Evolutionary conservation across 176 grass and related monocot species (phyloP), one percentile per base, ranked within the genome.

Genomic region (Tuctoria greenei): DNA sequence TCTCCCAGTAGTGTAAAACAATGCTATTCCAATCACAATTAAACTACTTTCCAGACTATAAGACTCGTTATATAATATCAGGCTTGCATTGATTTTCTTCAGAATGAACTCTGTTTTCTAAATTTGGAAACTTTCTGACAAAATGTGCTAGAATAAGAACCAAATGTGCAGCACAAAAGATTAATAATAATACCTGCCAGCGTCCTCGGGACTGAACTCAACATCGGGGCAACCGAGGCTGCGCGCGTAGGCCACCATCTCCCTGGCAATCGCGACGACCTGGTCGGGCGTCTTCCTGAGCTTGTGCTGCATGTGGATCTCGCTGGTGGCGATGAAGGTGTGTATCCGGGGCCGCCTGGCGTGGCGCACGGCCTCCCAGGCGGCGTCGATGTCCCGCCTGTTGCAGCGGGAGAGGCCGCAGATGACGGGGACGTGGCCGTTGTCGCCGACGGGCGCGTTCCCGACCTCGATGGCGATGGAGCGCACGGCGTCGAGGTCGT

Each of bases 401-500:
- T 91, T 91, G 86, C 94, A 93, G 0, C 94, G 72, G 1, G 94
- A 90, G 26, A 97, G 86, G 12, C 88, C 94, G 13, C 94, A 97
- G 37, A 97, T 93, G 64, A 97, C 91, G 0, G 94, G 94, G 1
- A 97, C 77, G 49, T 93, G 94, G 5, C 47, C 88, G 5, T 81
- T 86, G 2, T 90, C 88, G 45, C 83, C 78, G 31, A 78, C 61
- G 64, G 94, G 76, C 0, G 84, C 26, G 67, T 87, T 93, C 72
- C 94, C 94, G 45, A 93, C 88, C 79, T 97, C 93, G 73, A 91
- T 81, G 58, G 90, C 88, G 84, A 97, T 93, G 41, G 88, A 87
- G 20, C 94, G 91, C 66, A 97, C 94, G 13, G 94, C 94, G 63
- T 91, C 94, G 31, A 97, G 94, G 85, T 97, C 94, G 72, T 93